Conservation (phyloP, 176 grass and related monocot species). For the Aegilops sharonensis region DNA sequence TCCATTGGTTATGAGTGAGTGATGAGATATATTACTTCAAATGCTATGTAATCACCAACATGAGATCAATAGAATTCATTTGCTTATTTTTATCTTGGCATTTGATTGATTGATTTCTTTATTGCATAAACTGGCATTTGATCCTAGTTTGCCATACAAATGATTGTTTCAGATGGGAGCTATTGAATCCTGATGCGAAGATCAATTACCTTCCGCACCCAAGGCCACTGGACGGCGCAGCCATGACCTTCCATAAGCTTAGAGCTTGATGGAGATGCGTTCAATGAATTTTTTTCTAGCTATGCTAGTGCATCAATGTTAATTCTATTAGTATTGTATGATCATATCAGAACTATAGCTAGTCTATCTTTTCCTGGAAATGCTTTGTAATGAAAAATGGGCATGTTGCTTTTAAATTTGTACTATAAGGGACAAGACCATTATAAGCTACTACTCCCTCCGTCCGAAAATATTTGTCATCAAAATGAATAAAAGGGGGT, state of each 20-base stretch:
- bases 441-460: not conserved
- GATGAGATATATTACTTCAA: not conserved
- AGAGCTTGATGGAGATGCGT: not conserved
- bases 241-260: not conserved
- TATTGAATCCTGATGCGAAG: conserved; percentile 18
- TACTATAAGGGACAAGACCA: not conserved
- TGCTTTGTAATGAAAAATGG: not conserved
- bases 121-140: not conserved
- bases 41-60: not conserved
- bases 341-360: not conserved
- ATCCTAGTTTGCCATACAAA: not conserved
- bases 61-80: not conserved
- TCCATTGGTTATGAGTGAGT: conserved; percentile 26
- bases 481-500: too few relatives aligned
- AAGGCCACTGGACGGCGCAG: not conserved
- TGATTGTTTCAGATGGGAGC: conserved; percentile 25
- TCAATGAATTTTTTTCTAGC: not conserved
- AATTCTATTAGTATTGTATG: not conserved
- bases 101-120: not conserved
- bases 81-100: not conserved
- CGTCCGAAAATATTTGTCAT: too few relatives aligned
- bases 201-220: conserved; percentile 13
- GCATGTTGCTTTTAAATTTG: not conserved
- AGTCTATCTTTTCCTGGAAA: not conserved
- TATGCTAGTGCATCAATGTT: not conserved